A percentile compares a stretch with the other conserved stretches of the same genome.
phyloP scores from a whole-genome alignment of 1,139 yeast species.

The Debaryomyces subglobosus region DNA sequence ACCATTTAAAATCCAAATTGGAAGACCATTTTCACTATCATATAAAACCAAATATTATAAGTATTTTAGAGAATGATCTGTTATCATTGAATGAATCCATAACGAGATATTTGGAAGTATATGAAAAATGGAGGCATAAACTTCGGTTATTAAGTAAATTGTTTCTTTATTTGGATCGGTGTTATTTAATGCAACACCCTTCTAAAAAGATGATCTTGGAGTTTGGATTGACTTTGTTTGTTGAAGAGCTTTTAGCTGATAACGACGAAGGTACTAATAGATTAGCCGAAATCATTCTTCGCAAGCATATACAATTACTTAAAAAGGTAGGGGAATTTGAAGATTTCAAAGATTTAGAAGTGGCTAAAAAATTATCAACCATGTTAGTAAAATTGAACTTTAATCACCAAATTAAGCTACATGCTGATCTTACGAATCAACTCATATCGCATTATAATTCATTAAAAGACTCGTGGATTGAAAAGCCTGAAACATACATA shows the following conservation, averaged over 20 bases:
- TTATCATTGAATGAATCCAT: conserved; percentile 12
- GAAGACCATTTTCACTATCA: conserved; percentile 17
- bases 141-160: conserved; percentile 30
- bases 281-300: conserved; percentile 13
- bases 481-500: conserved; percentile 23
- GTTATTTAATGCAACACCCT: conserved; percentile 37
- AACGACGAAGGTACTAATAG: conserved; percentile 8
- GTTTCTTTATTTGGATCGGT: conserved; percentile 40
- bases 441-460: conserved; percentile 21
- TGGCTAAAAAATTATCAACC: conserved; percentile 21
- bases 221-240: conserved; percentile 26
- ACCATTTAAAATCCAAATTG: conserved; percentile 23
- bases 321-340: conserved; percentile 12
- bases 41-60: conserved; percentile 12
- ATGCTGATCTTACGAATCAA: conserved; percentile 20
- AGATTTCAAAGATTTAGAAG: conserved; percentile 8
- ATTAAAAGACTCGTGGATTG: conserved; percentile 22
- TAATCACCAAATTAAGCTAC: conserved; percentile 20
- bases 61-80: conserved; percentile 3
- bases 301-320: conserved; percentile 15
- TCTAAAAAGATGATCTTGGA: conserved; percentile 29
- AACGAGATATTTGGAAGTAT: conserved; percentile 20
- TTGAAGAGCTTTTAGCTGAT: conserved; percentile 20
- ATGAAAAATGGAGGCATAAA: conserved; percentile 29
- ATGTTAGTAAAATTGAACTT: conserved; percentile 26